These are phyloP conservation scores for Populus hybrid DNA, from an alignment of 441 rosid species.

Conservation along the genomic window DNA sequence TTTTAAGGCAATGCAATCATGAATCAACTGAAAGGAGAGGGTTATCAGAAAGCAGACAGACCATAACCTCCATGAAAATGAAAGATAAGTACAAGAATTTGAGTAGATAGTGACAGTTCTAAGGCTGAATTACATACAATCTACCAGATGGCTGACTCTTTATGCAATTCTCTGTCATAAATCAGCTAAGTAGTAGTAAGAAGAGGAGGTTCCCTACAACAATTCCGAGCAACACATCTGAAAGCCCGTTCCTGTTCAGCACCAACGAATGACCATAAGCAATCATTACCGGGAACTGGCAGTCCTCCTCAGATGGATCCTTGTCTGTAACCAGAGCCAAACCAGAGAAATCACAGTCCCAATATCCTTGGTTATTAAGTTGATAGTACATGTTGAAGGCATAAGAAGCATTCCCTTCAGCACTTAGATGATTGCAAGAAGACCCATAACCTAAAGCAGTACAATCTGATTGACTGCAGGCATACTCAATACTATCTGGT, in stretches of 20 bases:
- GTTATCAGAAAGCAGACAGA: background rate
- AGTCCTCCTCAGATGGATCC: conserved; percentile 60
- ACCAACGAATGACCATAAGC: conserved; percentile 20
- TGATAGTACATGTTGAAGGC: conserved; percentile 85
- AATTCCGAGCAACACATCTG: conserved; percentile 15
- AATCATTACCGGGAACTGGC: conserved; percentile 71
- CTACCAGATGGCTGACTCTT: background rate
- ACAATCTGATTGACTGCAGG: conserved; percentile 75
- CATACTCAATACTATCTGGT: conserved; percentile 38
- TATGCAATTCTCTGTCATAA: no score
- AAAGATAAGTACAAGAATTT: background rate
- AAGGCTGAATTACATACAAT: background rate
- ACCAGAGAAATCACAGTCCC: conserved; percentile 50
- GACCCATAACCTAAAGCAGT: conserved; percentile 74
- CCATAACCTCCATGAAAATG: background rate
- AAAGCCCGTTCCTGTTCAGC: background rate
- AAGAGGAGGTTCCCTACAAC: conserved; percentile 14
- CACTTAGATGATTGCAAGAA: conserved; percentile 53
- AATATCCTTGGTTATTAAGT: conserved; percentile 55
- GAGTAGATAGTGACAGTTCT: background rate
- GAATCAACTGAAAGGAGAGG: no score
- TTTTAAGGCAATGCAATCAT: background rate
- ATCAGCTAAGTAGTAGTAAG: conserved; percentile 11
- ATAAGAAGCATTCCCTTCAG: conserved; percentile 64
- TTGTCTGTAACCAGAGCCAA: conserved; percentile 35